phyloP scores from a whole-genome alignment of 768 basidiomycete species.

The Scleroderma bovista region DNA sequence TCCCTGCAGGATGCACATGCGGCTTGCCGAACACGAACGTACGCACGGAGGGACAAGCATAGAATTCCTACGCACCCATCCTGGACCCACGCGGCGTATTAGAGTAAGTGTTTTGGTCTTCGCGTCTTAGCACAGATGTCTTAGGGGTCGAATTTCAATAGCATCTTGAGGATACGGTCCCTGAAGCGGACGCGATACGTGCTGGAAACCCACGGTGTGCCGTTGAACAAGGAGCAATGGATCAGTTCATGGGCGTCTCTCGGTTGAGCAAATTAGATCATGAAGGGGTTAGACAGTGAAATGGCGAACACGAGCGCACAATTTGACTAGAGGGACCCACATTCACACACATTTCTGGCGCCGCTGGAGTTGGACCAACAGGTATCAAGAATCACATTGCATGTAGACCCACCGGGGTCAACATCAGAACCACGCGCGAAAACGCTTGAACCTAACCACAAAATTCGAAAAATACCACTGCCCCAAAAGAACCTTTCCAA shows the following conservation, averaged over 20 bases:
- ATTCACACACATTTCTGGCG: too few species aligned
- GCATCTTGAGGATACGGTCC: slow-evolving; percentile 50
- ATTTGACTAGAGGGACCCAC: too few species aligned
- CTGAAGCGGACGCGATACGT: slow-evolving; percentile 51
- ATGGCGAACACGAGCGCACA: too few species aligned
- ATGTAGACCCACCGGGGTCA: too few species aligned
- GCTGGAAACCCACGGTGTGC: slow-evolving; percentile 54
- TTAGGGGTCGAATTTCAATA: slow-evolving; percentile 14
- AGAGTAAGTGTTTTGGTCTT: slow-evolving; percentile 40
- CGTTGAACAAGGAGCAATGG: slow-evolving; percentile 30
- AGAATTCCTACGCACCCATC: slow-evolving; percentile 80
- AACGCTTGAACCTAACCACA: too few species aligned
- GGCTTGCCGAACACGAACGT: slow-evolving; percentile 56
- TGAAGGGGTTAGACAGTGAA: not conserved
- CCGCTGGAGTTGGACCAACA: too few species aligned
- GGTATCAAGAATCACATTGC: too few species aligned
- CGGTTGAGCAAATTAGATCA: slow-evolving; percentile 9
- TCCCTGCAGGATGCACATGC: slow-evolving; percentile 57
- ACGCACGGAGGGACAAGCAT: slow-evolving; percentile 23
- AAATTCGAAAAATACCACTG: too few species aligned
- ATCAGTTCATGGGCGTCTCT: slow-evolving; percentile 15
- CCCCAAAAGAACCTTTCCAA: too few species aligned
- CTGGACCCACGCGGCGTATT: slow-evolving; percentile 64
- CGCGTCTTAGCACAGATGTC: not conserved
- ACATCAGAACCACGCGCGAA: too few species aligned